Evolutionary conservation across 2,329 filamentous ascomycete genomes (phyloP), one percentile per base, ranked within the genome.

Genomic region (Cladophialophora yegresii): DNA sequence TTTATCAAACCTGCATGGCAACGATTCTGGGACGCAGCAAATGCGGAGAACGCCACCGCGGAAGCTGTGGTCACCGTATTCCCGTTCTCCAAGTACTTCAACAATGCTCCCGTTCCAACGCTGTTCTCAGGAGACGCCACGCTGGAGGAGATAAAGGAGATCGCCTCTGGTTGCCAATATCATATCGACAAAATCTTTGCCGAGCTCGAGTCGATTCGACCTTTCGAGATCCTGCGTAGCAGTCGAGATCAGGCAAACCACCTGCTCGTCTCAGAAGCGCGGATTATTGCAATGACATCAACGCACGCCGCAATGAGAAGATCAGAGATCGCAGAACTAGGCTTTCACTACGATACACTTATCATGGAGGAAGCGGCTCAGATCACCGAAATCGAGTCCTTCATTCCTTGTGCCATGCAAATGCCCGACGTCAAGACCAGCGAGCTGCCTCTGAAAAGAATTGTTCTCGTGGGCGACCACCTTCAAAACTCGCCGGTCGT

Each of bases 361-460:
- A 84, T 99, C 59, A 97, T 99, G 90, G 95, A 99, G 80, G 95
- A 99, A 82, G 93, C 95, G 4, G 95, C 95, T 12, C 95, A 99
- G 74, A 93, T 99, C 73, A 99, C 93, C 0, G 95, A 99, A 76
- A 90, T 97, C 53, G 95, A 99, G 75, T 96, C 92, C 69, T 98
- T 99, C 78, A 92, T 99, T 68, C 95, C 95, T 0, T 82, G 96
- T 59, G 90, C 93, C n/a, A 84, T 99, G 77, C 96, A 99, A 75
- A 91, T 90, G 68, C 59, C 67, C 4, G 62, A 69, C 54, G 86
- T 89, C 22, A 85, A 86, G 69, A 81, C 88, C 58, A 89, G 89
- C 36, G 84, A 91, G 72, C 84, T 91, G 70, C 86, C 88, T 3
- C 80, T 99, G 12, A 92, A 97, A 76, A 85, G 96, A 47, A 88